phyloP scores from a whole-genome alignment of 2,329 filamentous ascomycete genomes.

The Fusarium phyllophilum region DNA sequence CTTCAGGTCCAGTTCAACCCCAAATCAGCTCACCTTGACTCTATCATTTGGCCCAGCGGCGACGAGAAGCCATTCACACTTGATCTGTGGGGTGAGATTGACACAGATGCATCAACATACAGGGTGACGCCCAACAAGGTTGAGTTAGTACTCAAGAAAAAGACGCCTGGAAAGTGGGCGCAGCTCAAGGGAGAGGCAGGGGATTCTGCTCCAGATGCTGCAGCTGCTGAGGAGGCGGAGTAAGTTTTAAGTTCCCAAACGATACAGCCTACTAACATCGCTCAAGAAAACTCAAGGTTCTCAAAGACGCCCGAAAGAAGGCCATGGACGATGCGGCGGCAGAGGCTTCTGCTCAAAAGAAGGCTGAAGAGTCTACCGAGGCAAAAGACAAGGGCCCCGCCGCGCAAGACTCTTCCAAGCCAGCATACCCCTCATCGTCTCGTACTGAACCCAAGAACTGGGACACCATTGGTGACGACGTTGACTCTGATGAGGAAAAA shows the following conservation, averaged over 20 bases:
- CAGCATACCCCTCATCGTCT: slow-evolving; percentile 85
- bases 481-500: slow-evolving; percentile 67
- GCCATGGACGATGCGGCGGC: slow-evolving; percentile 23
- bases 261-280: slow-evolving; percentile 1
- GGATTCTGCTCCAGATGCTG: not conserved
- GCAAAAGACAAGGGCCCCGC: slow-evolving; percentile 17
- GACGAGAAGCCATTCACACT: slow-evolving; percentile 72
- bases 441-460: slow-evolving; percentile 87
- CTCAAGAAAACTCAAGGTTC: slow-evolving; percentile 21
- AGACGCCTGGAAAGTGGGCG: slow-evolving; percentile 74
- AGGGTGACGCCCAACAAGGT: slow-evolving; percentile 81
- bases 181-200: slow-evolving; percentile 35
- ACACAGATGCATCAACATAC: slow-evolving; percentile 67
- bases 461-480: slow-evolving; percentile 75
- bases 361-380: slow-evolving; percentile 3
- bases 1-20: slow-evolving; percentile 52
- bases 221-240: slow-evolving; percentile 24
- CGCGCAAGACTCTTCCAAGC: not conserved
- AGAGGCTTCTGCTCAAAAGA: not conserved
- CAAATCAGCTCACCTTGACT: slow-evolving; percentile 42
- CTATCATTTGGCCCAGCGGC: slow-evolving; percentile 53
- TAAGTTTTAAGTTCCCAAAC: slow-evolving; percentile 21
- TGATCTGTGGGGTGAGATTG: slow-evolving; percentile 73
- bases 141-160: slow-evolving; percentile 79
- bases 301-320: slow-evolving; percentile 39